Conservation (phyloP, 2,329 filamentous ascomycete species). For the Fusarium lateritium region DNA sequence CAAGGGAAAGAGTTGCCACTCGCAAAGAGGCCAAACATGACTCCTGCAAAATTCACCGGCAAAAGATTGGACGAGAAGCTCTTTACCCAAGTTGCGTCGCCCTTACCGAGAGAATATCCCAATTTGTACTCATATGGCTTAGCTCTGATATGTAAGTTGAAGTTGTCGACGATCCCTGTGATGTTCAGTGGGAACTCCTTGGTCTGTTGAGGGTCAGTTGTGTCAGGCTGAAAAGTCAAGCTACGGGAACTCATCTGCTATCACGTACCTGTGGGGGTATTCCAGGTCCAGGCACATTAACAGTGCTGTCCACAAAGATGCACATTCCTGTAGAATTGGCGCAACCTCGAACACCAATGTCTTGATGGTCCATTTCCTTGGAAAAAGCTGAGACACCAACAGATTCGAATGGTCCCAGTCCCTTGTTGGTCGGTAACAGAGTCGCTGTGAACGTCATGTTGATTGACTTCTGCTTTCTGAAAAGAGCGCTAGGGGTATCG, state of each 20-base stretch:
- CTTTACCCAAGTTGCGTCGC: constrained; percentile 32
- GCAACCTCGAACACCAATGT: constrained; percentile 49
- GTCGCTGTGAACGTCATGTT: constrained; percentile 52
- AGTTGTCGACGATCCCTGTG: constrained; percentile 16
- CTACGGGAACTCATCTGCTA: not conserved
- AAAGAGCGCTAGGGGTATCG: constrained; percentile 49
- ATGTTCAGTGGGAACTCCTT: constrained; percentile 14
- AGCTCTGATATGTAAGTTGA: constrained; percentile 43
- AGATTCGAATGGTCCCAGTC: constrained; percentile 40
- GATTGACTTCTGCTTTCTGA: constrained; percentile 51
- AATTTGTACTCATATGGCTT: constrained; percentile 43
- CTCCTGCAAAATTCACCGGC: constrained; percentile 39
- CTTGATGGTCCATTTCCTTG: constrained; percentile 48
- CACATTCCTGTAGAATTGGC: constrained; percentile 41
- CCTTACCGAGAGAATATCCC: constrained; percentile 38
- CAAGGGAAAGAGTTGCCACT: constrained; percentile 44
- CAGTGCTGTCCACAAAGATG: constrained; percentile 31
- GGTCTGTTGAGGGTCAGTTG: constrained; percentile 1
- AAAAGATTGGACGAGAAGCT: constrained; percentile 28
- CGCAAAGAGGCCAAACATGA: constrained; percentile 46
- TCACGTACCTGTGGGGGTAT: constrained; percentile 17
- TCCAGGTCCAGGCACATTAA: constrained; percentile 26
- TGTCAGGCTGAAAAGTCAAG: not conserved
- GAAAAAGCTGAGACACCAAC: constrained; percentile 49
- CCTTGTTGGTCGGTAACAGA: constrained; percentile 26